phyloP scores from a whole-genome alignment of 2,329 filamentous ascomycete genomes.

The Penicillium psychrosexuale region DNA sequence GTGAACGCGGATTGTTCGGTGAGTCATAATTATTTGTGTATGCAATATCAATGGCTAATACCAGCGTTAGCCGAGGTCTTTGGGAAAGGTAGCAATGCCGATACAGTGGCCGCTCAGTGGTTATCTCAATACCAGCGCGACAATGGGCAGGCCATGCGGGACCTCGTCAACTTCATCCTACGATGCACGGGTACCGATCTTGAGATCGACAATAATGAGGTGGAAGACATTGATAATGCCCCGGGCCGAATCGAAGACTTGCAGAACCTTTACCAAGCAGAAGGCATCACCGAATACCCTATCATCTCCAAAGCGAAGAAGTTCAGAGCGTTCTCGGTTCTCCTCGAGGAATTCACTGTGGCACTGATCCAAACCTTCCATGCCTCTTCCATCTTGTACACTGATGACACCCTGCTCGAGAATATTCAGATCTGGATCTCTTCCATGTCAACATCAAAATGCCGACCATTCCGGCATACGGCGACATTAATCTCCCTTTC shows the following conservation, averaged over 20 bases:
- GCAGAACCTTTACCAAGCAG: conserved; percentile 81
- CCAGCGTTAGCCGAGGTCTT: conserved; percentile 56
- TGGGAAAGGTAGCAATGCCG: conserved; percentile 51
- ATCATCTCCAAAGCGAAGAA: conserved; percentile 78
- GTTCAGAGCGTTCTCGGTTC: conserved; percentile 71
- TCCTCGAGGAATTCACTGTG: conserved; percentile 74
- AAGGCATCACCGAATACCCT: conserved; percentile 85
- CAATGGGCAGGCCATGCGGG: conserved; percentile 54
- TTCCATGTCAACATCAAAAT: conserved; percentile 82
- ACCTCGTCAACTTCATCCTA: conserved; percentile 61
- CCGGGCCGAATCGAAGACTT: conserved; percentile 74
- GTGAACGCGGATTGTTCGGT: conserved; percentile 59
- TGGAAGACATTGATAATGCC: conserved; percentile 84
- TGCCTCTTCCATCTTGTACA: conserved; percentile 77
- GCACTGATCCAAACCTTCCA: conserved; percentile 74
- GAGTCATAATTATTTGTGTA: conserved; percentile 18
- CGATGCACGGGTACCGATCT: conserved; percentile 75
- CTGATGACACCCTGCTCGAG: conserved; percentile 72
- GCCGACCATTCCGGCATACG: conserved; percentile 90
- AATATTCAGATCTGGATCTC: conserved; percentile 87
- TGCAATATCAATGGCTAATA: conserved; percentile 4
- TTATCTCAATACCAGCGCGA: conserved; percentile 55
- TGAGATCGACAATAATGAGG: conserved; percentile 75
- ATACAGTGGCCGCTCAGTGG: conserved; percentile 59
- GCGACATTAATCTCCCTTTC: conserved; percentile 80